Percentiles rank a stretch among this genome's conserved stretches.
phyloP scores from a whole-genome alignment of 768 basidiomycete species.

The Epithele typhae region DNA sequence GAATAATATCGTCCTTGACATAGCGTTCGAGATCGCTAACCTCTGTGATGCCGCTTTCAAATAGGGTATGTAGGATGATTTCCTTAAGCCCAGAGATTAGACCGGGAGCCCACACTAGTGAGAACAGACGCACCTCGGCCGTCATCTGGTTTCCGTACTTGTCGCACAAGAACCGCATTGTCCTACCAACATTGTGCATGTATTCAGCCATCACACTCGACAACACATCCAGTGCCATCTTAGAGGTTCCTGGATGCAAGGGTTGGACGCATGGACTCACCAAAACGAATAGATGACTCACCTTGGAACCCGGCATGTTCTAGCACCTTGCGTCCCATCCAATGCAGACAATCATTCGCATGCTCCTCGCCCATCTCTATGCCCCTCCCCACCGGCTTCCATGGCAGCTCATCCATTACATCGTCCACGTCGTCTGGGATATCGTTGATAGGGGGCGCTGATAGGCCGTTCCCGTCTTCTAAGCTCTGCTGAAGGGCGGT shows the following conservation, averaged over 20 bases:
- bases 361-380: slow-evolving; percentile 56
- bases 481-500: slow-evolving; percentile 45
- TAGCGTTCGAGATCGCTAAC: slow-evolving; percentile 82
- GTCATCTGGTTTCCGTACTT: slow-evolving; percentile 79
- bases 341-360: slow-evolving; percentile 61
- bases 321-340: slow-evolving; percentile 72
- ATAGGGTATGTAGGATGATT: slow-evolving; percentile 87
- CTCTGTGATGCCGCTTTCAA: slow-evolving; percentile 81
- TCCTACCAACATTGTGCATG: slow-evolving; percentile 80
- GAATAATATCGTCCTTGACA: slow-evolving; percentile 82
- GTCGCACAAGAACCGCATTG: slow-evolving; percentile 77
- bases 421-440: slow-evolving; percentile 29
- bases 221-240: slow-evolving; percentile 71
- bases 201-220: slow-evolving; percentile 77
- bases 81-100: slow-evolving; percentile 61
- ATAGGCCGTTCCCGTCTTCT: slow-evolving; percentile 20
- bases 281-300: slow-evolving; percentile 33
- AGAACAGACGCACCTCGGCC: slow-evolving; percentile 73
- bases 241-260: slow-evolving; percentile 80
- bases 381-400: slow-evolving; percentile 35
- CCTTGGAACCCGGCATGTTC: slow-evolving; percentile 95
- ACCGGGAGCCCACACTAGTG: no score
- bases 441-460: slow-evolving; percentile 5
- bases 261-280: no score
- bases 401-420: slow-evolving; percentile 54